phyloP scores from a whole-genome alignment of 1,139 yeast species.

The Candida tropicalis region DNA sequence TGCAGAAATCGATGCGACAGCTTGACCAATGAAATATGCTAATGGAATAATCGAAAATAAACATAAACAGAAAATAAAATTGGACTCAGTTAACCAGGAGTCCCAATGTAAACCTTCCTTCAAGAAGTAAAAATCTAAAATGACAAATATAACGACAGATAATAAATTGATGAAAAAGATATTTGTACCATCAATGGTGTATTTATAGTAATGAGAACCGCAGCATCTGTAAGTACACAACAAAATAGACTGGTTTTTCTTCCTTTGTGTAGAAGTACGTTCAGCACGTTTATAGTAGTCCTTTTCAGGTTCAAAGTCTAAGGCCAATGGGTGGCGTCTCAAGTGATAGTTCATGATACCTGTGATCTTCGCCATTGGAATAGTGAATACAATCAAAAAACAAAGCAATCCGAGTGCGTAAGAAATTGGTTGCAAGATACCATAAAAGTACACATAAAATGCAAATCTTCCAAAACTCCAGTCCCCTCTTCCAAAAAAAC shows the following conservation, averaged over 20 bases:
- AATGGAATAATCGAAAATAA: constrained; percentile 85
- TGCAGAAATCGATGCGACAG: constrained; percentile 97
- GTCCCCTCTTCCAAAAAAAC: constrained; percentile 89
- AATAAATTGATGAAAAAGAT: constrained; percentile 86
- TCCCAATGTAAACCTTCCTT: constrained; percentile 53
- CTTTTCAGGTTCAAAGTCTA: constrained; percentile 66
- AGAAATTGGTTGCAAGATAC: constrained; percentile 69
- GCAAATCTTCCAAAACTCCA: constrained; percentile 87
- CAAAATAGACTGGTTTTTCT: constrained; percentile 47
- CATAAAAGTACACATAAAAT: constrained; percentile 75
- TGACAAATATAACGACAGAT: constrained; percentile 78
- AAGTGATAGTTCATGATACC: constrained; percentile 66
- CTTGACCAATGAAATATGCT: constrained; percentile 97
- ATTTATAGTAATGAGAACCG: constrained; percentile 91
- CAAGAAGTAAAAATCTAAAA: constrained; percentile 71
- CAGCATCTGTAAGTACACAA: constrained; percentile 90
- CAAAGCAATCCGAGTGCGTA: constrained; percentile 58
- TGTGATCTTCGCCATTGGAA: constrained; percentile 87
- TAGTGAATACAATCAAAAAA: constrained; percentile 86
- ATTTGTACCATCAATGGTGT: constrained; percentile 95
- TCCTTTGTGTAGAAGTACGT: constrained; percentile 19
- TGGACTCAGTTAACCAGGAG: constrained; percentile 57
- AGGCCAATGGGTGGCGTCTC: constrained; percentile 88
- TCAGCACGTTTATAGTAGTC: constrained; percentile 42
- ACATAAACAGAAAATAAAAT: constrained; percentile 72